These are phyloP conservation scores for Brettanomyces naardenensis DNA, from an alignment of 805 yeast genomes.

Conservation along the genomic window DNA sequence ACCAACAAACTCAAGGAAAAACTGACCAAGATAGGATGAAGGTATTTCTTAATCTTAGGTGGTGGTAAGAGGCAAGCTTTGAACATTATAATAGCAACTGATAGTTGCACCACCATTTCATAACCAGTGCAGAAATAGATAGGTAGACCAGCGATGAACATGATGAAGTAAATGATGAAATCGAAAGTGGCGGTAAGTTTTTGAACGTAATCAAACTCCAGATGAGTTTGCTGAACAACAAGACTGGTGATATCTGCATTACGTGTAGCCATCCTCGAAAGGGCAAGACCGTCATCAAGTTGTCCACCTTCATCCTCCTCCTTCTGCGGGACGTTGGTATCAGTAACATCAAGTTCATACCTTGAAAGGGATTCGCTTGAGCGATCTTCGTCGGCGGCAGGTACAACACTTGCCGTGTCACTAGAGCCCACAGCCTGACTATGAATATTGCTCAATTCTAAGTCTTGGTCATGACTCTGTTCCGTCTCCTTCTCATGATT, in stretches of 20 bases:
- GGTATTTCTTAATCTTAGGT: conserved; percentile 37
- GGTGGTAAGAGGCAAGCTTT: conserved; percentile 38
- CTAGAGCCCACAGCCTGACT: not conserved
- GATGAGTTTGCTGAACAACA: not conserved
- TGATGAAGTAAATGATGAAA: conserved; percentile 38
- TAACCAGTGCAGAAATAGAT: conserved; percentile 51
- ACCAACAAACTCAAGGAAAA: conserved; percentile 58
- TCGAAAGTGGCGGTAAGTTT: conserved; percentile 29
- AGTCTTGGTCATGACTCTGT: not conserved
- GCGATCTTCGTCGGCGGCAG: not conserved
- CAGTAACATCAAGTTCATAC: not conserved
- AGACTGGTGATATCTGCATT: conserved; percentile 4
- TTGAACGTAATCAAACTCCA: not conserved
- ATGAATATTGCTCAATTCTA: too few species aligned
- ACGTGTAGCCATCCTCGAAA: conserved; percentile 15
- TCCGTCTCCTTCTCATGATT: conserved; percentile 9
- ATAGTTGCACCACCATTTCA: conserved; percentile 54
- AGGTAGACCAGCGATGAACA: conserved; percentile 52
- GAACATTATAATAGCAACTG: conserved; percentile 51
- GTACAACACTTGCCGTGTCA: not conserved
- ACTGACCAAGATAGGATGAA: conserved; percentile 68
- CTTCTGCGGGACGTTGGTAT: too few species aligned
- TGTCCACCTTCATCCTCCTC: not conserved
- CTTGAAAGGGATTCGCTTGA: not conserved
- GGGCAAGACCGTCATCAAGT: conserved; percentile 24